phyloP scores from a whole-genome alignment of 768 basidiomycete species.

The Gymnopilus junonius region DNA sequence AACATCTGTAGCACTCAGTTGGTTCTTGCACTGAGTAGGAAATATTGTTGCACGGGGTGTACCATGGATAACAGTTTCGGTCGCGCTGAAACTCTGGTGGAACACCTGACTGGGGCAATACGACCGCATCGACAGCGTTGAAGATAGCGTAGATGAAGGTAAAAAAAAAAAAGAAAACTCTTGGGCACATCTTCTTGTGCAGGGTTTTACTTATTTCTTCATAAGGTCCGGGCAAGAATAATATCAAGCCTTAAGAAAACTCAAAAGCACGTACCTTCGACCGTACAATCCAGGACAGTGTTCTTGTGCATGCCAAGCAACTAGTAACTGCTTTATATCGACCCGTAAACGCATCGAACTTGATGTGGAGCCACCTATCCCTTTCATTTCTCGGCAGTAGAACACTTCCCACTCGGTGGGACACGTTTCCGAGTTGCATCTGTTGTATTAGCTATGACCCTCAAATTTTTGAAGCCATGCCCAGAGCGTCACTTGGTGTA shows the following conservation, averaged over 20 bases:
- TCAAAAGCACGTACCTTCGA: too few relatives aligned
- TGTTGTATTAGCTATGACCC: too few relatives aligned
- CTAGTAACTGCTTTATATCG: background rate
- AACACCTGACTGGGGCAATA: conserved; percentile 5
- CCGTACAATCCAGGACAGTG: too few relatives aligned
- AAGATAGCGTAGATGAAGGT: background rate
- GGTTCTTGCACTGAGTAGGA: conserved; percentile 15
- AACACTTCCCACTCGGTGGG: background rate
- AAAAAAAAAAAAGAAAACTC: background rate
- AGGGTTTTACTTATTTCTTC: too few relatives aligned
- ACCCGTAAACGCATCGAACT: background rate
- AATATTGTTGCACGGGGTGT: conserved; percentile 17
- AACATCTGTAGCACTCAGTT: conserved; percentile 23
- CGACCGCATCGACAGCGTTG: background rate
- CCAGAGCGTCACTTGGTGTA: too few relatives aligned
- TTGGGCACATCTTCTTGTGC: too few relatives aligned
- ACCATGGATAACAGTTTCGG: conserved; percentile 19
- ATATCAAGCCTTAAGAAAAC: too few relatives aligned
- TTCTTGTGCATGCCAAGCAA: too few relatives aligned
- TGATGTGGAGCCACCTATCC: too few relatives aligned
- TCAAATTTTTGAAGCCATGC: too few relatives aligned
- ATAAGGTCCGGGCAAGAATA: too few relatives aligned
- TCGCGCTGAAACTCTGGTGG: conserved; percentile 24
- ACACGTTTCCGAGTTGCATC: background rate
- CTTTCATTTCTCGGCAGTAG: background rate